Conservation (phyloP, 1,284 basidiomycete species). For the Papiliotrema laurentii region DNA sequence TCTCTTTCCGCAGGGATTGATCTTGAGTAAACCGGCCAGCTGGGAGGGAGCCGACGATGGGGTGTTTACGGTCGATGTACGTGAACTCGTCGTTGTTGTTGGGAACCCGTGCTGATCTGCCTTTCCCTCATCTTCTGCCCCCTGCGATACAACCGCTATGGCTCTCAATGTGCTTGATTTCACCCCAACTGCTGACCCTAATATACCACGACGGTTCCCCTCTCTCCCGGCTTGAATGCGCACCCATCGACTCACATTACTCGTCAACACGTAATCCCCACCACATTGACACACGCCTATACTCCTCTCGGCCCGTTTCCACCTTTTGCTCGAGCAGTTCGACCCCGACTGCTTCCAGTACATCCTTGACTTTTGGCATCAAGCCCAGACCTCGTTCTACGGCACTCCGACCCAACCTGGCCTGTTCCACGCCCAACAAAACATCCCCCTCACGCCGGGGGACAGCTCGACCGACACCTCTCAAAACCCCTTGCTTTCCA, state of each 20-base stretch:
- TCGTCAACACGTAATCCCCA: too few relatives aligned
- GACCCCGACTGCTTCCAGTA: constrained; percentile 94
- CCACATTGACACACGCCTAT: background rate
- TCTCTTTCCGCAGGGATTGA: constrained; percentile 94
- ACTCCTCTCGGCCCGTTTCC: background rate
- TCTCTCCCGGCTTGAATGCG: too few relatives aligned
- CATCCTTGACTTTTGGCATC: constrained; percentile 85
- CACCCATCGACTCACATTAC: too few relatives aligned
- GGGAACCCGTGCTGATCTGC: background rate
- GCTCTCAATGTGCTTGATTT: too few relatives aligned
- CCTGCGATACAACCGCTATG: background rate
- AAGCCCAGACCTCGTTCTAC: constrained; percentile 85
- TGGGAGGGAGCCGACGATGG: constrained; percentile 82
- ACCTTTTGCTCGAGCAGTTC: constrained; percentile 58
- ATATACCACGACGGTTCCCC: too few relatives aligned
- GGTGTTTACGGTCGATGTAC: constrained; percentile 90
- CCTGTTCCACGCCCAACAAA: constrained; percentile 72
- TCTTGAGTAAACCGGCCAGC: constrained; percentile 74
- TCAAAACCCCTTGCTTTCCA: constrained; percentile 86
- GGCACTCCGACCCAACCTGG: constrained; percentile 71
- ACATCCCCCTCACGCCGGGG: constrained; percentile 56
- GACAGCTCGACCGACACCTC: constrained; percentile 33
- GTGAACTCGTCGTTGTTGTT: constrained; percentile 40
- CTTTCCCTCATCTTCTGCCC: background rate
- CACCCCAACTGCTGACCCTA: background rate